phyloP scores from a whole-genome alignment of 345 rosid species.

The Citrus trifoliata region DNA sequence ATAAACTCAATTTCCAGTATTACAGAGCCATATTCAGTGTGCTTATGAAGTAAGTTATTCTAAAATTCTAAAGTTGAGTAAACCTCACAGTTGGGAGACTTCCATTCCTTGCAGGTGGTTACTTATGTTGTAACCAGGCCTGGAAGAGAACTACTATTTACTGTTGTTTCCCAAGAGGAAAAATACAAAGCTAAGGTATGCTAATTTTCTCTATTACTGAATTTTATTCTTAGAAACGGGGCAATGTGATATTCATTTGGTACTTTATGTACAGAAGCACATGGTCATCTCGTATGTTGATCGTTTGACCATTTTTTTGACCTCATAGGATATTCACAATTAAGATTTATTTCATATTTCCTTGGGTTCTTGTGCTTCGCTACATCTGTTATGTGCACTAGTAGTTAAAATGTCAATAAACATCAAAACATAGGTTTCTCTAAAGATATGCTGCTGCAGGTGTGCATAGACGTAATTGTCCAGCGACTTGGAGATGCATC shows the following conservation, averaged over 20 bases:
- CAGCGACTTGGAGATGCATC: conserved; percentile 96
- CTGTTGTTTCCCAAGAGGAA: conserved; percentile 89
- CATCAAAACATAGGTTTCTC: conserved; percentile 5
- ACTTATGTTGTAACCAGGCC: conserved; percentile 87
- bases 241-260: neutral
- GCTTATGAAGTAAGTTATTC: neutral
- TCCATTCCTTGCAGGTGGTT: conserved; percentile 52
- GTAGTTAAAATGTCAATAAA: neutral
- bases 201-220: neutral
- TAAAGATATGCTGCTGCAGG: conserved; percentile 32
- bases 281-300: neutral
- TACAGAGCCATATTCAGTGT: neutral
- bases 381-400: neutral
- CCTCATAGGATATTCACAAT: neutral
- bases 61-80: neutral
- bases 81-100: neutral
- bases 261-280: neutral
- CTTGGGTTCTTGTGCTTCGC: neutral
- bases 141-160: conserved; percentile 88
- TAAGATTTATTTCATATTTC: neutral
- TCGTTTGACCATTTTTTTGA: neutral
- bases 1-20: neutral
- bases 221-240: neutral
- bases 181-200: conserved; percentile 92
- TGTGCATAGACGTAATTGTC: conserved; percentile 86